phyloP scores from a whole-genome alignment of 1,284 basidiomycete genomes.

The Cutaneotrichosporon sp. region DNA sequence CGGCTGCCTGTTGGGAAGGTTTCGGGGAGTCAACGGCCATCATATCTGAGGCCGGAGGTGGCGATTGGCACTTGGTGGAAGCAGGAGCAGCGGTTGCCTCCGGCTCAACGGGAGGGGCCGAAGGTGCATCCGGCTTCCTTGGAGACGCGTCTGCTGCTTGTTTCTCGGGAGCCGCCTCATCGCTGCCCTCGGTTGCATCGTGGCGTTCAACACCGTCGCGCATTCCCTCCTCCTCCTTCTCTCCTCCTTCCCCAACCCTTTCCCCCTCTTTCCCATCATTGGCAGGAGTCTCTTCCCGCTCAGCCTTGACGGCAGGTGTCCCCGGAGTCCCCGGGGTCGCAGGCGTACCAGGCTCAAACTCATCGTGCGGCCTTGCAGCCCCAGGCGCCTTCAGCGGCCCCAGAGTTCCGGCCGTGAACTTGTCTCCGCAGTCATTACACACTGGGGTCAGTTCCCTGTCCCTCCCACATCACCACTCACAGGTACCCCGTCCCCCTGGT shows the following conservation, averaged over 20 bases:
- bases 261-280: background rate
- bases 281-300: background rate
- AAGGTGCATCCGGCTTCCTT: too few species aligned
- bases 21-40: too few species aligned
- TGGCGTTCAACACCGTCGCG: too few species aligned
- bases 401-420: conserved; percentile 31
- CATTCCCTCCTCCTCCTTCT: conserved; percentile 44
- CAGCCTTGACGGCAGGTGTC: conserved; percentile 2
- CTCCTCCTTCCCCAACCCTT: background rate
- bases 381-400: conserved; percentile 36
- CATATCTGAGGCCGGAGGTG: too few species aligned
- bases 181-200: too few species aligned
- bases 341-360: conserved; percentile 1
- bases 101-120: too few species aligned
- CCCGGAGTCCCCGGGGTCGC: background rate
- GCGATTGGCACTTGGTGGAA: too few species aligned
- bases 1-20: too few species aligned
- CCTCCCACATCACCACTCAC: conserved; percentile 25
- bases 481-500: conserved; percentile 34
- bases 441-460: conserved; percentile 22
- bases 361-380: conserved; percentile 15
- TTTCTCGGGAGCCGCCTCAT: background rate
- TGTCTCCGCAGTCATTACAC: conserved; percentile 42
- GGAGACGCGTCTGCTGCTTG: background rate
- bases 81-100: too few species aligned